Evolutionary conservation across 108 stramenopile species (phyloP), one percentile per base, ranked within the genome.

Genomic region (Pelagomonas calceolata): DNA sequence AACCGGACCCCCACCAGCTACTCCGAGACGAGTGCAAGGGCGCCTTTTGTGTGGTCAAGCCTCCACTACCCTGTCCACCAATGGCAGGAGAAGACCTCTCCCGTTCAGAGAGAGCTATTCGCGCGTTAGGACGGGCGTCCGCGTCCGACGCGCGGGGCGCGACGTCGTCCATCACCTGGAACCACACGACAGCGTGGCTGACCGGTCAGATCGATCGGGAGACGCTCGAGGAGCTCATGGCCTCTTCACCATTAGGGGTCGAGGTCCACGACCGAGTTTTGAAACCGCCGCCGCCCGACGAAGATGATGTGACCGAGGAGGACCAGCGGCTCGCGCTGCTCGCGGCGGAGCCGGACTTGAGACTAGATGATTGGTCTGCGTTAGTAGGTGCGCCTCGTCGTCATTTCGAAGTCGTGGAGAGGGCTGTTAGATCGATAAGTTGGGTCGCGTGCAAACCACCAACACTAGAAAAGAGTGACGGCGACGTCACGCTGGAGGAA

Each of bases 261-360:
- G 69, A 69, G 26, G 30, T 69, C 44, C 69, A 69, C 44, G 69
- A 69, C 33, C 43, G 69, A 30, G 45, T 60, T 30, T 46, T 45
- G 30, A 21, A n/a, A 32, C 30, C 36, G 31, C 17, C n/a, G 14
- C 16, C 30, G 46, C 36, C 31, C 44, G 29, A 14, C 44, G 45
- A 1, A 12, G 34, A 68, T 16, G 39, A 16, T 10, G 30, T 33
- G 34, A 35, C n/a, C 39, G 39, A 43, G 9, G 39, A 5, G 39
- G 39, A 43, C 9, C 39, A 43, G 39, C 39, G 12, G 39, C 39
- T 5, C 39, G 39, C 39, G 68, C 43, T 36, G 68, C 39, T 68
- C 37, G 9, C 30, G 18, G 68, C 68, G 39, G 68, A n/a, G 36
- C 37, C 37, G 18, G 30, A 68, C 68, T 7, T 26, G 18, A 18